These are phyloP conservation scores for Paspalum vaginatum DNA, from an alignment of 176 grass and related monocot species.

Conservation along the genomic window DNA sequence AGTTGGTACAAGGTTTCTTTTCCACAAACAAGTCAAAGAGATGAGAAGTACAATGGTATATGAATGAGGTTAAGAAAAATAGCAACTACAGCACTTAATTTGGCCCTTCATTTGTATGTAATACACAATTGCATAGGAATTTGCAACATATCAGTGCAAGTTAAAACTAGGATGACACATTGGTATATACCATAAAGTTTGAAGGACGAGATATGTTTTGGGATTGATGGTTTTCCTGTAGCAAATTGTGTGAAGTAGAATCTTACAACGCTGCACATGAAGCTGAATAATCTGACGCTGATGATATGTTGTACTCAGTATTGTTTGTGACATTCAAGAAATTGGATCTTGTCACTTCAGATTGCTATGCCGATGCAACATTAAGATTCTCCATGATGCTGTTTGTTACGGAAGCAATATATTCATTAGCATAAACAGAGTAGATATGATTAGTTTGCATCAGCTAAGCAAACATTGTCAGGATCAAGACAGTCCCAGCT, in stretches of 20 bases:
- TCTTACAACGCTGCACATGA: constrained; percentile 43
- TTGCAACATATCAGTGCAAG: constrained; percentile 5
- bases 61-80: constrained; percentile 6
- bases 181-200: constrained; percentile 62
- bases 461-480: neutral
- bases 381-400: constrained; percentile 46
- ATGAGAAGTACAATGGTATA: neutral
- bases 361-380: constrained; percentile 42
- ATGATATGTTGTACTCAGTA: constrained; percentile 60
- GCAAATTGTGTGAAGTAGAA: constrained; percentile 54
- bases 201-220: constrained; percentile 74
- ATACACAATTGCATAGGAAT: constrained; percentile 1
- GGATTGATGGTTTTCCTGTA: constrained; percentile 68
- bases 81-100: neutral
- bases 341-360: constrained; percentile 52
- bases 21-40: constrained; percentile 1
- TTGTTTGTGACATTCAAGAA: constrained; percentile 53
- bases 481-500: neutral
- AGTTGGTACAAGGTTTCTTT: neutral
- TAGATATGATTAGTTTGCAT: constrained; percentile 25
- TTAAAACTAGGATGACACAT: constrained; percentile 15
- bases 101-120: no score
- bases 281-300: constrained; percentile 47
- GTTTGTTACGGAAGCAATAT: constrained; percentile 43
- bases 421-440: constrained; percentile 37